Evolutionary conservation across 2,329 filamentous ascomycete genomes (phyloP).

Genomic region (Phialophora expanda): DNA sequence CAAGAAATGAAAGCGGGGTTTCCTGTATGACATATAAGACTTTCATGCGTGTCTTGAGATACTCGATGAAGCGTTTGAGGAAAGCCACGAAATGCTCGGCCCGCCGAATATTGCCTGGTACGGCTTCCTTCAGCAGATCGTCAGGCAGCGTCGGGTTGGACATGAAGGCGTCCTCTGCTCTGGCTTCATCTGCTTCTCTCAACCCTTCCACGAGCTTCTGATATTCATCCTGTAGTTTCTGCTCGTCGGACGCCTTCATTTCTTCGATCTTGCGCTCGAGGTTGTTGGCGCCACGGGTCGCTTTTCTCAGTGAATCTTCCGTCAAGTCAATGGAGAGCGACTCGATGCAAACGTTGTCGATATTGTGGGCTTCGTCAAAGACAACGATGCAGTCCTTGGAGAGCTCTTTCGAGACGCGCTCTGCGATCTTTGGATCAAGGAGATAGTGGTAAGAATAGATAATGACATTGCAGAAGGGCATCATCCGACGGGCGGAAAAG

Average conservation of each 20-base stretch:
- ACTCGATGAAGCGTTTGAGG: conserved; percentile 95
- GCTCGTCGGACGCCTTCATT: conserved; percentile 94
- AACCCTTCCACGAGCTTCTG: conserved; percentile 92
- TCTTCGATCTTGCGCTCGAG: conserved; percentile 88
- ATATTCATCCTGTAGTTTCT: conserved; percentile 94
- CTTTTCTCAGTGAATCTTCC: conserved; percentile 89
- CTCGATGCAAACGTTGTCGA: conserved; percentile 99
- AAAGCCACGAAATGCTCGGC: conserved; percentile 97
- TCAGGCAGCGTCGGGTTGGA: conserved; percentile 92
- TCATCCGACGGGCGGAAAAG: conserved; percentile 95
- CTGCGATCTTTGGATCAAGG: conserved; percentile 95
- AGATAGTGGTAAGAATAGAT: conserved; percentile 99
- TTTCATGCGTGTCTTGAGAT: conserved; percentile 97
- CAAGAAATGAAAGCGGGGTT: conserved; percentile 89
- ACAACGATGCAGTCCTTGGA: conserved; percentile 99
- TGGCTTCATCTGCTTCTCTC: conserved; percentile 82
- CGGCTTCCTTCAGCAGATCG: conserved; percentile 91
- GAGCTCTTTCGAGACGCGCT: conserved; percentile 90
- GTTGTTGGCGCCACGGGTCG: conserved; percentile 86
- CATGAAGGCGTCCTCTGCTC: conserved; percentile 96
- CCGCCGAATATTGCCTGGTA: conserved; percentile 92
- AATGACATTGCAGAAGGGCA: conserved; percentile 99
- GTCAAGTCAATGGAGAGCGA: conserved; percentile 95
- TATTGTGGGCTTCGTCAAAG: conserved; percentile 98
- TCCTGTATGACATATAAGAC: conserved; percentile 96